Evolutionary conservation across 208 protist genomes (phyloP).

Genomic region (Herpetomonas tarakana): DNA sequence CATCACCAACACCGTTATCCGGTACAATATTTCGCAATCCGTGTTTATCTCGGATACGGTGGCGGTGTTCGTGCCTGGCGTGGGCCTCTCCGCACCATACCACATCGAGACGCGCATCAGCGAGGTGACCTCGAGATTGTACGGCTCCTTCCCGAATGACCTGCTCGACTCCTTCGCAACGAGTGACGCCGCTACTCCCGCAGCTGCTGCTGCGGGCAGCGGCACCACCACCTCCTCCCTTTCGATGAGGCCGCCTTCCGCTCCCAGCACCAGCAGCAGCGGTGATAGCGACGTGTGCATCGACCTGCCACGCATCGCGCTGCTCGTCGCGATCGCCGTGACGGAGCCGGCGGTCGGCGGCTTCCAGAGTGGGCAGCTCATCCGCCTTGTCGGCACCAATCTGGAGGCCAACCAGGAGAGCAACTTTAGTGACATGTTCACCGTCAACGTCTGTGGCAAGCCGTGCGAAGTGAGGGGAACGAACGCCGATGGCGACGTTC

Average conservation of each 20-base stretch:
- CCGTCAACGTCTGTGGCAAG: slow-evolving; percentile 32
- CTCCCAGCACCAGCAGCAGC: neutral
- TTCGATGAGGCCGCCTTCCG: no score
- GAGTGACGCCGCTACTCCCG: neutral
- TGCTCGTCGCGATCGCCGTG: slow-evolving; percentile 25
- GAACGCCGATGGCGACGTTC: slow-evolving; percentile 18
- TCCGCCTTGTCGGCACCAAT: slow-evolving; percentile 24
- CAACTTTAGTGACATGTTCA: slow-evolving; percentile 7
- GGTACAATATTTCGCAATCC: slow-evolving; percentile 9
- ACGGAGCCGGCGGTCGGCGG: slow-evolving; percentile 21
- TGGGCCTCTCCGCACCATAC: slow-evolving; percentile 18
- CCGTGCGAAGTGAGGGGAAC: slow-evolving; percentile 21
- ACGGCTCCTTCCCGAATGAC: neutral
- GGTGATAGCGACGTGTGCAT: neutral
- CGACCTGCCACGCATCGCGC: slow-evolving; percentile 9
- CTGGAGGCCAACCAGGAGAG: slow-evolving; percentile 1
- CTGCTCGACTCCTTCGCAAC: neutral
- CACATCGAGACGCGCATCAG: neutral
- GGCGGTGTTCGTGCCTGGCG: slow-evolving; percentile 10
- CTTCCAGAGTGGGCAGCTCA: slow-evolving; percentile 12
- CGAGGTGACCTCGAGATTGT: neutral
- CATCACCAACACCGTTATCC: neutral
- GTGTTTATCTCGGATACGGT: slow-evolving; percentile 22
- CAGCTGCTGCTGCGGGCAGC: neutral
- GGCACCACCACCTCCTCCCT: neutral